These are phyloP conservation scores for Picea engelmannii DNA, from an alignment of 83 land plant species.

Conservation along the genomic window DNA sequence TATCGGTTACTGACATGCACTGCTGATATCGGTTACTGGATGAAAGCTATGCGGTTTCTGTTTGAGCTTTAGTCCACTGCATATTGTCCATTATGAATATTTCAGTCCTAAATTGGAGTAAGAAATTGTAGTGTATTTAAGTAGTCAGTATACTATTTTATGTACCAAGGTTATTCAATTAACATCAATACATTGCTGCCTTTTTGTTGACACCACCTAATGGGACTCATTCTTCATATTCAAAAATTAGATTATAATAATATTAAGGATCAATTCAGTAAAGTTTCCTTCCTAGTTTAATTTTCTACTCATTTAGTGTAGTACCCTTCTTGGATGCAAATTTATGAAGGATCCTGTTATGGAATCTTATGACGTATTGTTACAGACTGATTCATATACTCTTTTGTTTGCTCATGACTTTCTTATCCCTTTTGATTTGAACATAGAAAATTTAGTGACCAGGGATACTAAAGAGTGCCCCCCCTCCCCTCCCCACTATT, in stretches of 20 bases:
- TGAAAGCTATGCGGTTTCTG: neutral
- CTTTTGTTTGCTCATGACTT: too few species aligned
- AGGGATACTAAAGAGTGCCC: too few species aligned
- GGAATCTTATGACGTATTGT: too few species aligned
- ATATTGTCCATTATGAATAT: neutral
- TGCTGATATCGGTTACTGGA: neutral
- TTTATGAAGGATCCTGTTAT: too few species aligned
- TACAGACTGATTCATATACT: too few species aligned
- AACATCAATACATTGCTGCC: too few species aligned
- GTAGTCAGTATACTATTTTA: neutral
- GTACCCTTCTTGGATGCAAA: too few species aligned
- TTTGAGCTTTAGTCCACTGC: neutral
- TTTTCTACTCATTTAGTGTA: neutral
- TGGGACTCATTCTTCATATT: neutral
- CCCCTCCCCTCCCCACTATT: too few species aligned
- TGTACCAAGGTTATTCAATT: too few species aligned
- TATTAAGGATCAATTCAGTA: neutral
- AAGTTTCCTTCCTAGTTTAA: neutral
- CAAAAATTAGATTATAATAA: neutral
- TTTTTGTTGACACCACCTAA: neutral
- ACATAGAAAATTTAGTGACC: too few species aligned
- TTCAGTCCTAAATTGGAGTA: neutral
- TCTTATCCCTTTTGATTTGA: too few species aligned
- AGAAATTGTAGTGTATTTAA: neutral
- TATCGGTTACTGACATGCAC: neutral